phyloP scores from a whole-genome alignment of 805 yeast genomes.

The Yueomyces sinensis region DNA sequence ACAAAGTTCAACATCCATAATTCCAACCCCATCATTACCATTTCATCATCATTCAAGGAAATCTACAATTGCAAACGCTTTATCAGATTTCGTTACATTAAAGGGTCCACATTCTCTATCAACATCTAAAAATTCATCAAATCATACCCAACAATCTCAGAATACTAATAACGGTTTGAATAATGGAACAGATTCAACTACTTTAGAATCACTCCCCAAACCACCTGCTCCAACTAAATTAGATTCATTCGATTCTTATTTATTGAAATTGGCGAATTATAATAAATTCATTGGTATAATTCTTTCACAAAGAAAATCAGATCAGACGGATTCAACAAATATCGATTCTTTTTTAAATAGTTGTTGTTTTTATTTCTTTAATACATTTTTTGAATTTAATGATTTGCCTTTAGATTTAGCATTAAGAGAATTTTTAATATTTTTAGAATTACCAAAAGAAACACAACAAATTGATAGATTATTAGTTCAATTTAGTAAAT shows the following conservation, averaged over 20 bases:
- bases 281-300: slow-evolving; percentile 22
- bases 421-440: slow-evolving; percentile 43
- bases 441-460: slow-evolving; percentile 52
- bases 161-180: no score
- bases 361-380: slow-evolving; percentile 20
- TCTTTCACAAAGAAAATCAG: slow-evolving; percentile 19
- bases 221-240: slow-evolving; percentile 19
- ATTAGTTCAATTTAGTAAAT: slow-evolving; percentile 40
- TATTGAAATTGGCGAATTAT: slow-evolving; percentile 18
- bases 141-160: no score
- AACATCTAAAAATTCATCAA: no score
- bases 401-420: slow-evolving; percentile 54
- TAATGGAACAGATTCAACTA: no score
- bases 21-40: no score
- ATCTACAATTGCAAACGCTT: no score
- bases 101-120: no score
- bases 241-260: slow-evolving; percentile 20
- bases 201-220: no score
- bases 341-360: slow-evolving; percentile 14
- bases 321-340: no score
- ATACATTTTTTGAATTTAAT: slow-evolving; percentile 32
- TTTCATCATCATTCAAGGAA: no score
- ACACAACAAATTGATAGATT: slow-evolving; percentile 67
- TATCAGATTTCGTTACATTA: no score
- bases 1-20: no score